These are phyloP conservation scores for Cystoderma amianthinum DNA, from an alignment of 768 basidiomycete species.

Conservation along the genomic window DNA sequence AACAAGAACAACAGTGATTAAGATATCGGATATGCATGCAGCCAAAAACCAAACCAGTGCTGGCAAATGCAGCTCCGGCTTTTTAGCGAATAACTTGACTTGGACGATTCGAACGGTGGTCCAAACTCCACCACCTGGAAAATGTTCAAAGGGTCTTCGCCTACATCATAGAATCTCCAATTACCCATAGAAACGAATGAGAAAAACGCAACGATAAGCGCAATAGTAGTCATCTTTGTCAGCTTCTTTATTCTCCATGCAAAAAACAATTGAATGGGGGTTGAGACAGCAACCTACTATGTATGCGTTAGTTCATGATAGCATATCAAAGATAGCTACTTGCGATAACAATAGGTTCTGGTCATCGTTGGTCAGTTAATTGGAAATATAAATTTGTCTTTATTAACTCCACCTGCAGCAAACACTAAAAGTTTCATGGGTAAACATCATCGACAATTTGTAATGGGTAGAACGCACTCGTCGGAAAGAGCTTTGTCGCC, in stretches of 20 bases:
- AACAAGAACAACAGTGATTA: constrained; percentile 32
- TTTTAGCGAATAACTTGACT: constrained; percentile 28
- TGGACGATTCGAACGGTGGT: constrained; percentile 24
- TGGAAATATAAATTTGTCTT: neutral
- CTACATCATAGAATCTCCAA: constrained; percentile 1
- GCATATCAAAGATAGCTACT: constrained; percentile 7
- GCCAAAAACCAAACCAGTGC: constrained; percentile 38
- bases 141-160: neutral
- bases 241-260: constrained; percentile 35
- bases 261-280: constrained; percentile 40
- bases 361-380: constrained; percentile 2
- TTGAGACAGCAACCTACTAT: constrained; percentile 31
- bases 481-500: constrained; percentile 27
- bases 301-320: neutral
- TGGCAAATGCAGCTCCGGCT: constrained; percentile 35
- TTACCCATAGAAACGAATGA: constrained; percentile 27
- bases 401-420: constrained; percentile 10
- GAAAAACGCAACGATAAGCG: constrained; percentile 22
- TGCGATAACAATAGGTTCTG: constrained; percentile 26
- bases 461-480: constrained; percentile 12
- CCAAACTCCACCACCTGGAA: constrained; percentile 36
- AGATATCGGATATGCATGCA: constrained; percentile 31
- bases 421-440: constrained; percentile 10
- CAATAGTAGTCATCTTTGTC: constrained; percentile 28
- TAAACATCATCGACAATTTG: neutral